Evolutionary conservation across 2,329 filamentous ascomycete genomes (phyloP).

Genomic region (Colletotrichum sp.): DNA sequence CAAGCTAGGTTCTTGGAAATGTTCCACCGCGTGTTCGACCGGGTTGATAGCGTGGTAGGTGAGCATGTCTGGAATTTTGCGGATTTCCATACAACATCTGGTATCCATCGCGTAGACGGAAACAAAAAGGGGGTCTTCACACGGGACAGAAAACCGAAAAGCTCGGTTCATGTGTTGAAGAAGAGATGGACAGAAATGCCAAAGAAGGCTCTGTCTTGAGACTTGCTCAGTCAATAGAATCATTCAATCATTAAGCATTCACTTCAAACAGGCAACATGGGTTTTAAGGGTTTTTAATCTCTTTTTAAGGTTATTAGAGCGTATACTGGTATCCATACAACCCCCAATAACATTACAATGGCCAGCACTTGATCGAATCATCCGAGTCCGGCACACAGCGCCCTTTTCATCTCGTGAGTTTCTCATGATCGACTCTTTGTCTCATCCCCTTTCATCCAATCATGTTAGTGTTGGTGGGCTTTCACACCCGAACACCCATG

Average conservation of each 20-base stretch:
- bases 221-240: accelerated
- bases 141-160: conserved; percentile 25
- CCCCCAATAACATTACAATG: conserved; percentile 16
- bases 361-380: conserved; percentile 20
- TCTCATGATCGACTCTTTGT: neutral
- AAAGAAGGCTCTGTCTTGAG: neutral
- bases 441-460: neutral
- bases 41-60: conserved; percentile 28
- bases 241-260: accelerated
- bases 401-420: neutral
- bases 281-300: neutral
- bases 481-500: neutral
- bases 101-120: conserved; percentile 25
- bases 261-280: neutral
- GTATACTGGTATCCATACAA: conserved; percentile 1
- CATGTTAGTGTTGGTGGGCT: neutral
- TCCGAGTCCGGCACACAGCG: conserved; percentile 17
- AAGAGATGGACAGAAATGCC: conserved; percentile 16
- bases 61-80: conserved; percentile 33
- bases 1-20: conserved; percentile 28
- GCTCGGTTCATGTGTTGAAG: conserved; percentile 19
- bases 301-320: conserved; percentile 1
- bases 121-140: conserved; percentile 32
- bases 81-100: conserved; percentile 26
- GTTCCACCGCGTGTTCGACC: conserved; percentile 34